Evolutionary conservation across 2,329 filamentous ascomycete species (phyloP).

Genomic region (Aspergillus spinulosporus): DNA sequence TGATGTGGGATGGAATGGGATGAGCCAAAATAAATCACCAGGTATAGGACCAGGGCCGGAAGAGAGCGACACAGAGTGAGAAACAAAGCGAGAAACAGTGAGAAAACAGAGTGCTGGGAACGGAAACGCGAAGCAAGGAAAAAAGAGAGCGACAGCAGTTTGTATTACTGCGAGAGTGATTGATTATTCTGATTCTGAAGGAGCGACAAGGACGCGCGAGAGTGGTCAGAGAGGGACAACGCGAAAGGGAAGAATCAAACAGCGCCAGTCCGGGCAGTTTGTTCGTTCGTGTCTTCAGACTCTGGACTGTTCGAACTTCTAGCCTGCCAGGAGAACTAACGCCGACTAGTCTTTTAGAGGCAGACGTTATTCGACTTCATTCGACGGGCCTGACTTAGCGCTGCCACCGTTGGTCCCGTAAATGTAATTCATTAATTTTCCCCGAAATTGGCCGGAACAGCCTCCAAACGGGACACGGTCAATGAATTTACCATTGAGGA

Average conservation of each 20-base stretch:
- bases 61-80: background rate
- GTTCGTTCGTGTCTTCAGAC: constrained; percentile 13
- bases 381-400: constrained; percentile 9
- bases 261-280: constrained; percentile 2
- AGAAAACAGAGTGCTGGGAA: background rate
- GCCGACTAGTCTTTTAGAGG: background rate
- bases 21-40: background rate
- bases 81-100: no score
- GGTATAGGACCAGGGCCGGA: background rate
- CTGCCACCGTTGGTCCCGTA: constrained; percentile 12
- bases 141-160: constrained; percentile 20
- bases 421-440: constrained; percentile 5
- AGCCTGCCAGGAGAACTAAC: constrained; percentile 11
- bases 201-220: constrained; percentile 17
- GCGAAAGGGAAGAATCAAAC: constrained; percentile 10
- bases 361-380: constrained; percentile 14
- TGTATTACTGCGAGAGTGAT: constrained; percentile 3
- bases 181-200: constrained; percentile 16
- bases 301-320: constrained; percentile 7
- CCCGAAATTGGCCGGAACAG: constrained; percentile 6
- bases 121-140: constrained; percentile 1
- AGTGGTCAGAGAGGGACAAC: constrained; percentile 20
- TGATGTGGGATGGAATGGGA: background rate
- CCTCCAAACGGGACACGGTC: background rate
- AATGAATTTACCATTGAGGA: background rate